A percentile compares a stretch with the other conserved stretches of the same genome.
These are phyloP conservation scores for Aspergillus sergii DNA, from an alignment of 2,329 filamentous ascomycete species.

Conservation along the genomic window DNA sequence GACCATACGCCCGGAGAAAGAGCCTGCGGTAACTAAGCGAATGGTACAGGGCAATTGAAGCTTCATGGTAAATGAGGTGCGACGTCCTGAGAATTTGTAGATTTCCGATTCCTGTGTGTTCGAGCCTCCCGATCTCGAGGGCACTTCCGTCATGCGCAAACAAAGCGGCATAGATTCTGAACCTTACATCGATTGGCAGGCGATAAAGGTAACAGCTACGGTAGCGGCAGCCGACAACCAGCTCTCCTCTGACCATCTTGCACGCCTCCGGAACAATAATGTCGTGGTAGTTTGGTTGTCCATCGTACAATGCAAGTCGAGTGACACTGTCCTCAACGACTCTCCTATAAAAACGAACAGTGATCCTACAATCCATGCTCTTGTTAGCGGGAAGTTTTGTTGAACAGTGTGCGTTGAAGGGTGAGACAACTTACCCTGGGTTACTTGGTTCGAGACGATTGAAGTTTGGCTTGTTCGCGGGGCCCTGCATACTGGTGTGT, in stretches of 20 bases:
- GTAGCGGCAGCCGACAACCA: conserved; percentile 8
- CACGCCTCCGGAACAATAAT: conserved; percentile 11
- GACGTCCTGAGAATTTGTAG: conserved; percentile 21
- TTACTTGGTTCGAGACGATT: conserved; percentile 15
- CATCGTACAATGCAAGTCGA: conserved; percentile 4
- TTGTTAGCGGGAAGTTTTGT: neutral
- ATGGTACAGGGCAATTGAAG: conserved; percentile 19
- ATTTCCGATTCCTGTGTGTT: conserved; percentile 6
- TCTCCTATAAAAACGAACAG: conserved; percentile 15
- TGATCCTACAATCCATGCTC: conserved; percentile 6
- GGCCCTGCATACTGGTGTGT: neutral
- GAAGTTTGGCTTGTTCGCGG: neutral
- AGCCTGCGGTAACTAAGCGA: conserved; percentile 19
- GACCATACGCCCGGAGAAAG: conserved; percentile 17
- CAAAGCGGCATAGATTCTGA: conserved; percentile 16
- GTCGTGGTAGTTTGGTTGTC: conserved; percentile 12
- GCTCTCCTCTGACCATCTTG: conserved; percentile 7
- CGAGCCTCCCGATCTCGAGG: conserved; percentile 17
- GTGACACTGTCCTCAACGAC: conserved; percentile 4
- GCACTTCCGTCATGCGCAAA: conserved; percentile 12
- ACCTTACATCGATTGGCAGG: conserved; percentile 18
- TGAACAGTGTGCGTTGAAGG: neutral
- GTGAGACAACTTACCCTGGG: conserved; percentile 7
- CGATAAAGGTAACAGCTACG: conserved; percentile 17
- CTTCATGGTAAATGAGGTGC: conserved; percentile 23